Conservation (phyloP, 139 green algal genomes). For the Coccomyxa sp. region DNA sequence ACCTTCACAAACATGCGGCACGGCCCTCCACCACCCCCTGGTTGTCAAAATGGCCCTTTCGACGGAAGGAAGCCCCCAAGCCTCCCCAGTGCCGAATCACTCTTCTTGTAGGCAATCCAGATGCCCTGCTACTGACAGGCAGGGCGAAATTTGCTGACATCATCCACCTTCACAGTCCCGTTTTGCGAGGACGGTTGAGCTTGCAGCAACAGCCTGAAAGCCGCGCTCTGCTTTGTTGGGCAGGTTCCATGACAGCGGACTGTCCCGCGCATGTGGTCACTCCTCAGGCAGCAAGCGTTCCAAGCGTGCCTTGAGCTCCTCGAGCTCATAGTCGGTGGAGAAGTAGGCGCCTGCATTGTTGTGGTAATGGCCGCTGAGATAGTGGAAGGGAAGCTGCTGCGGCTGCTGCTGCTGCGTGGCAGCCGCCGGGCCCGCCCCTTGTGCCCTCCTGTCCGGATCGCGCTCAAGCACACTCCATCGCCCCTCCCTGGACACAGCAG, state of each 20-base stretch:
- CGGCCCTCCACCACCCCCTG: no score
- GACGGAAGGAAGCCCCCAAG: no score
- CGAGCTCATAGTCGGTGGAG: not conserved
- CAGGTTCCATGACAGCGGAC: not conserved
- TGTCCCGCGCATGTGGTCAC: not conserved
- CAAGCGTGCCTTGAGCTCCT: not conserved
- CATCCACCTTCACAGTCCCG: no score
- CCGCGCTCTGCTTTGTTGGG: no score
- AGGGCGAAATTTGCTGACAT: no score
- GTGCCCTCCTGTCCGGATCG: not conserved
- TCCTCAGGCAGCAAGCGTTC: not conserved
- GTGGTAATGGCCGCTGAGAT: not conserved
- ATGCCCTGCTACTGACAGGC: no score
- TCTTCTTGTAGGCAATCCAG: no score
- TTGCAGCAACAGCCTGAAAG: no score
- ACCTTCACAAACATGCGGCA: no score
- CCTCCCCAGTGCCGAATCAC: no score
- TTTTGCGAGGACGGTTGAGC: no score
- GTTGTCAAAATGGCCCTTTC: no score
- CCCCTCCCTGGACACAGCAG: conserved; percentile 4
- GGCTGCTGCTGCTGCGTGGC: not conserved
- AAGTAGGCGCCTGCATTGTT: conserved; percentile 20
- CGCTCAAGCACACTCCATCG: conserved; percentile 11
- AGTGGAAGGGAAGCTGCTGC: not conserved
- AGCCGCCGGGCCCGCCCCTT: not conserved